These are phyloP conservation scores for Pseudocercospora fijiensis DNA, from an alignment of 2,329 filamentous ascomycete genomes.

Conservation along the genomic window DNA sequence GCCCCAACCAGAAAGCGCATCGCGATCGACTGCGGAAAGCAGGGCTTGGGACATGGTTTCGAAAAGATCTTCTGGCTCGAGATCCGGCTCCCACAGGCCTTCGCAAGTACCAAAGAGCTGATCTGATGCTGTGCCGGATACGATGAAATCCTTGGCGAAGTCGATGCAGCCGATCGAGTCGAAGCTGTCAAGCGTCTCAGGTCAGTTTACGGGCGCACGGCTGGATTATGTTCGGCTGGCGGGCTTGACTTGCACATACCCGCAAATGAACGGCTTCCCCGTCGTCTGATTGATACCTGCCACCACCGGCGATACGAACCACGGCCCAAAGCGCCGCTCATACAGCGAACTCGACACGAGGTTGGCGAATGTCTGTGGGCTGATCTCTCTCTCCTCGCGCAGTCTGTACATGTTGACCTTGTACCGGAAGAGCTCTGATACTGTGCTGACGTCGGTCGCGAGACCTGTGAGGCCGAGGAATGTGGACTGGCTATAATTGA, in stretches of 20 bases:
- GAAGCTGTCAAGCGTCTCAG: conserved; percentile 52
- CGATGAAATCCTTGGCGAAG: conserved; percentile 99
- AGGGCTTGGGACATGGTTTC: conserved; percentile 97
- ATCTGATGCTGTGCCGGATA: conserved; percentile 91
- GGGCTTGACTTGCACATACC: conserved; percentile 42
- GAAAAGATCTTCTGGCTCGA: conserved; percentile 93
- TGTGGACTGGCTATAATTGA: conserved; percentile 85
- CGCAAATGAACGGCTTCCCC: conserved; percentile 94
- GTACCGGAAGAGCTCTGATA: conserved; percentile 96
- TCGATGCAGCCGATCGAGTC: conserved; percentile 99
- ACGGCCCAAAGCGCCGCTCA: conserved; percentile 93
- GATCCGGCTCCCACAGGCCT: conserved; percentile 93
- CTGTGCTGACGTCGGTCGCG: conserved; percentile 91
- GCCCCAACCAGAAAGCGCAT: conserved; percentile 96
- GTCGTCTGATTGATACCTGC: conserved; percentile 94
- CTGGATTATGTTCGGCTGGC: not conserved
- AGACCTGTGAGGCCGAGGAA: conserved; percentile 95
- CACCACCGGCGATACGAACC: conserved; percentile 92
- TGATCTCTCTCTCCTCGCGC: conserved; percentile 95
- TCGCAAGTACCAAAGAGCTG: conserved; percentile 99
- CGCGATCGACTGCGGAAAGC: conserved; percentile 92
- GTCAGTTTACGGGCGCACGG: conserved; percentile 6
- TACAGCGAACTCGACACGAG: conserved; percentile 88
- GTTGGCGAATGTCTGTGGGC: conserved; percentile 92
- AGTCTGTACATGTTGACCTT: conserved; percentile 99